Percentiles rank a stretch among this genome's conserved stretches.
Evolutionary conservation across 2,329 filamentous ascomycete species (phyloP).

Genomic region (Aspergillus quadricinctus): DNA sequence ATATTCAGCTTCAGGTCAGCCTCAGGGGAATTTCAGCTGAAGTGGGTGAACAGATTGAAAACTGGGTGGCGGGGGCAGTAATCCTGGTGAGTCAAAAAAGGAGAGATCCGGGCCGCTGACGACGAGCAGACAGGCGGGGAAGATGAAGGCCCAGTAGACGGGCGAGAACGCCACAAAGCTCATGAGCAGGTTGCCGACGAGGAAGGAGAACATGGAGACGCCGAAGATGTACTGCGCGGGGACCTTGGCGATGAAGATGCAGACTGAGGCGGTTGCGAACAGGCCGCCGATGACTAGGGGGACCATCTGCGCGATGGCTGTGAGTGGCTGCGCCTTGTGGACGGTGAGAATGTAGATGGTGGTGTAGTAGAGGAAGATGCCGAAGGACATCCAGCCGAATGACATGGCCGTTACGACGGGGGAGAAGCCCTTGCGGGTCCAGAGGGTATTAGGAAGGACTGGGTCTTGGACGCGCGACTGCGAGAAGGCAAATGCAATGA

Average conservation of each 20-base stretch:
- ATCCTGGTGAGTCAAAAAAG: constrained; percentile 15
- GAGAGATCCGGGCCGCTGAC: constrained; percentile 31
- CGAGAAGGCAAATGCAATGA: constrained; percentile 14
- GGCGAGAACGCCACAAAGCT: constrained; percentile 8
- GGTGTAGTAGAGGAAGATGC: constrained; percentile 31
- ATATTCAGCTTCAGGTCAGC: no score
- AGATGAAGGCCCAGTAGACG: constrained; percentile 13
- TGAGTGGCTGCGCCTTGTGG: constrained; percentile 13
- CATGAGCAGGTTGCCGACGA: constrained; percentile 31
- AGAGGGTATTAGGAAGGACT: constrained; percentile 12
- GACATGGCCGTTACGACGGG: constrained; percentile 8
- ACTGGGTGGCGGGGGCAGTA: no score
- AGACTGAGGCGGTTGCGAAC: constrained; percentile 14
- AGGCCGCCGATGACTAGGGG: constrained; percentile 20
- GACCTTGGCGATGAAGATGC: constrained; percentile 28
- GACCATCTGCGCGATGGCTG: constrained; percentile 16
- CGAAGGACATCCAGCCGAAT: constrained; percentile 25
- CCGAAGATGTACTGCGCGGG: constrained; percentile 34
- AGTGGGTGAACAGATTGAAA: no score
- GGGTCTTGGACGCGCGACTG: constrained; percentile 4
- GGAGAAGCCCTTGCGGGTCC: constrained; percentile 29
- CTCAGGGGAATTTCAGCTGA: no score
- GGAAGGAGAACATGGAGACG: constrained; percentile 34
- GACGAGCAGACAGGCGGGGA: constrained; percentile 9
- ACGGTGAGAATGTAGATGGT: constrained; percentile 19